Evolutionary conservation across 2,329 filamentous ascomycete species (phyloP).

Genomic region (Aspergillus ochraceus): DNA sequence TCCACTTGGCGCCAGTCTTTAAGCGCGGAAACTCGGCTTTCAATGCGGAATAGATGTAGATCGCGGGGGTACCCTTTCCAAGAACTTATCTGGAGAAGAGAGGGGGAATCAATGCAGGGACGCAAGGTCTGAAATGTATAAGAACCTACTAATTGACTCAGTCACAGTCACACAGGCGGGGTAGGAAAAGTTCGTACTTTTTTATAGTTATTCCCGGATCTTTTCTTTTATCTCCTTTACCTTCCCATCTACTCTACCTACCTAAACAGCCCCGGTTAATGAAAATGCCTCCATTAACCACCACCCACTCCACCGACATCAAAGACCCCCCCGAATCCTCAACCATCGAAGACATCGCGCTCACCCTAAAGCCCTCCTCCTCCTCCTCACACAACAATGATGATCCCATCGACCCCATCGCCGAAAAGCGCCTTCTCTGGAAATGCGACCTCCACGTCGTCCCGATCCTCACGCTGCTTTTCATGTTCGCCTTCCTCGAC

Average conservation of each 20-base stretch:
- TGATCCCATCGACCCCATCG: slow-evolving; percentile 21
- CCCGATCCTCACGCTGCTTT: slow-evolving; percentile 49
- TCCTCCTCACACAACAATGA: background rate
- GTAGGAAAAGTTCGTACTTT: no score
- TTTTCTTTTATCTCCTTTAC: no score
- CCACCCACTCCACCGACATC: background rate
- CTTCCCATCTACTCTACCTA: no score
- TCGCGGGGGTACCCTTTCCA: background rate
- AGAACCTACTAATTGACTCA: background rate
- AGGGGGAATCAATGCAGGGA: no score
- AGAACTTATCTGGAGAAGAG: no score
- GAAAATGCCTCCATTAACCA: background rate
- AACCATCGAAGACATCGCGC: slow-evolving; percentile 18
- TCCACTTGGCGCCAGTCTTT: background rate
- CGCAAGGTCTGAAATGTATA: background rate
- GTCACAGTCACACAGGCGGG: no score
- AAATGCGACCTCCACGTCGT: slow-evolving; percentile 52
- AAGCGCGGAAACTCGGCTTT: background rate
- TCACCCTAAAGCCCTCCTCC: slow-evolving; percentile 6
- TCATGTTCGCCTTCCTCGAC: slow-evolving; percentile 48
- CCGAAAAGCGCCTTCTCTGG: slow-evolving; percentile 46
- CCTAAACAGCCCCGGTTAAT: no score
- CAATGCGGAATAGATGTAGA: background rate
- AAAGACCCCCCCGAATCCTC: background rate
- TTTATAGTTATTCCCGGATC: no score